Evolutionary conservation across 2,329 filamentous ascomycete genomes (phyloP), one percentile per base, ranked within the genome.

Genomic region (Raffaelea albimanens): DNA sequence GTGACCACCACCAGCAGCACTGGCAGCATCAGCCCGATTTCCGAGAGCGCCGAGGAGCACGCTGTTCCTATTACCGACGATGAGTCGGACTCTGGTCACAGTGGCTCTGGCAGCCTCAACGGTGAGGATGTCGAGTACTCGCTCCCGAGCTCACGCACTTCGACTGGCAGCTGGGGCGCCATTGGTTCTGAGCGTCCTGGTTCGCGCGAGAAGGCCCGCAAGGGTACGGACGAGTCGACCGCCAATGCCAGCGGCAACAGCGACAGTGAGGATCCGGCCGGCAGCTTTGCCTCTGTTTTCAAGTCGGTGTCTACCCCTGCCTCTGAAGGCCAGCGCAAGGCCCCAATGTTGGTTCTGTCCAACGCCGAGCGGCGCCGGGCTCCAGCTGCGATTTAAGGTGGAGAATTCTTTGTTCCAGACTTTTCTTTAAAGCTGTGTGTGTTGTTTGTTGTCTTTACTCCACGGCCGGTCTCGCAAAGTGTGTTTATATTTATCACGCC

Each of bases 11-110:
- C 83, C 53, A 73, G 80, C 53, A 83, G 82, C 63, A 80, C 74
- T 51, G 87, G 87, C 50, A 90, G 84, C 66, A 87, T 88, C 69
- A 94, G 87, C 60, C 91, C 93, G 13, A 85, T 91, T 49, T 96
- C 89, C 46, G 93, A 97, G 69, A 82, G 76, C 47, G 75, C 73
- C 3, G 80, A 83, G 57, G 72, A 80, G 53, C 66, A 80, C 49
- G 83, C 86, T 54, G 82, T 83, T 10, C 77, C 83, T 43, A 63
- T 79, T 46, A 80, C 78, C 34, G 87, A 91, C 42, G 87, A 91
- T 59, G 87, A 93, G 56, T 85, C 83, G 48, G 82, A 85, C 49
- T 80, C 77, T 43, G 82, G 79, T 48, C 78, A 78, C 59, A 86
- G 86, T 62, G 77, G 82, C 58, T 90, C 87, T 53, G 83, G 85